Percentiles rank a stretch among this genome's conserved stretches.
These are phyloP conservation scores for Parasitella parasitica DNA, from an alignment of 371 early-diverging fungal genomes.

Conservation along the genomic window DNA sequence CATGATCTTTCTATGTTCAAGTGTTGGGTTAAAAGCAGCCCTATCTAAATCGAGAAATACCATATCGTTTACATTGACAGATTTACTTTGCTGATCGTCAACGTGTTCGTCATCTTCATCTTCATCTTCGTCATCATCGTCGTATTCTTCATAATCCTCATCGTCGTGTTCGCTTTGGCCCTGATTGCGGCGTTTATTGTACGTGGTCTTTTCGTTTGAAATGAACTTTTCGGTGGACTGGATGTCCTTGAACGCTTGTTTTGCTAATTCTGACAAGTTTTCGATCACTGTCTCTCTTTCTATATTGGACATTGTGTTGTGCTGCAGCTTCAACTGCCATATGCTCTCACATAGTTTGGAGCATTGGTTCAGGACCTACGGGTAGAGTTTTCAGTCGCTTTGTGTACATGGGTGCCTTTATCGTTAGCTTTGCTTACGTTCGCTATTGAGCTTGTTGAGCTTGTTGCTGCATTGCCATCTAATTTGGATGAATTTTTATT, in stretches of 20 bases:
- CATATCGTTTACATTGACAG: background rate
- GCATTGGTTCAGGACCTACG: slow-evolving; percentile 14
- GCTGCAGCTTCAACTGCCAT: slow-evolving; percentile 9
- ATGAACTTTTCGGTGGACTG: background rate
- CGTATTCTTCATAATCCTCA: background rate
- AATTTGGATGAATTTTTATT: background rate
- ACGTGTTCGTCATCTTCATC: slow-evolving; percentile 7
- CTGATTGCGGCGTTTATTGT: background rate
- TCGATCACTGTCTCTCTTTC: slow-evolving; percentile 14
- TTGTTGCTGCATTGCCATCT: background rate
- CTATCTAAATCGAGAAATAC: background rate
- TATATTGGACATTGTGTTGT: background rate
- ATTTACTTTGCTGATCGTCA: background rate
- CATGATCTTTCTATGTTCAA: slow-evolving; percentile 2
- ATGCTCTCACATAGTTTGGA: slow-evolving; percentile 14
- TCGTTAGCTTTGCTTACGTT: background rate
- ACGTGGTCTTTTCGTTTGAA: background rate
- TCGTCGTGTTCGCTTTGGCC: background rate
- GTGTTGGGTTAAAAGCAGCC: background rate
- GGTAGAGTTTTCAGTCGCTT: no score
- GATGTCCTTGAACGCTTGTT: background rate
- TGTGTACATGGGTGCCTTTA: background rate
- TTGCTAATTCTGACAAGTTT: slow-evolving; percentile 5
- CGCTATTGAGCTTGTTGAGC: background rate
- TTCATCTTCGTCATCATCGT: slow-evolving; percentile 12